Evolutionary conservation across 2,329 filamentous ascomycete genomes (phyloP).

Genomic region (Triangularia setosa): DNA sequence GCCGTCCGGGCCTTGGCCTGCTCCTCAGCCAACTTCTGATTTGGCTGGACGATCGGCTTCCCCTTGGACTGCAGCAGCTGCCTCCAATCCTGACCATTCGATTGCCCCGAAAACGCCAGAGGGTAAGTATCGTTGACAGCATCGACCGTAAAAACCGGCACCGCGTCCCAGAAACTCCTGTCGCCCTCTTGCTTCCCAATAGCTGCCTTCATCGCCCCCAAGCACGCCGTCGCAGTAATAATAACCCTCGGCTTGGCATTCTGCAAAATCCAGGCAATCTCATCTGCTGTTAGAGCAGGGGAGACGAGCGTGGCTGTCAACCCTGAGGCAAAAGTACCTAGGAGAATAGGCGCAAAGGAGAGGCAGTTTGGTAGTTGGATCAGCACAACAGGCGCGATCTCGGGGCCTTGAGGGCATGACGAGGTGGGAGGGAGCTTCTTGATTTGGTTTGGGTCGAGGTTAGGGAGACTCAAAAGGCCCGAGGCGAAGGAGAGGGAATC

Average conservation of each 20-base stretch:
- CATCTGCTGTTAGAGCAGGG: slow-evolving; percentile 37
- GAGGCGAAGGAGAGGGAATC: slow-evolving; percentile 37
- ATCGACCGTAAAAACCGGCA: slow-evolving; percentile 60
- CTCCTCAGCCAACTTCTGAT: slow-evolving; percentile 39
- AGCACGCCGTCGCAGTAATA: slow-evolving; percentile 33
- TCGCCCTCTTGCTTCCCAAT: slow-evolving; percentile 33
- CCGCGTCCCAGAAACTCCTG: slow-evolving; percentile 29
- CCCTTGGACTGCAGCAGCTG: slow-evolving; percentile 45
- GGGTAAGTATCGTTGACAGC: slow-evolving; percentile 35
- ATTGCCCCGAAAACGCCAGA: not conserved
- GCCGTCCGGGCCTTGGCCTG: slow-evolving; percentile 59
- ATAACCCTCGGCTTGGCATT: slow-evolving; percentile 37
- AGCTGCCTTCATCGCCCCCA: slow-evolving; percentile 34
- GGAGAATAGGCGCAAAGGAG: slow-evolving; percentile 34
- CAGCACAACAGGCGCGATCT: slow-evolving; percentile 40
- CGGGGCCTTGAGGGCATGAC: slow-evolving; percentile 34
- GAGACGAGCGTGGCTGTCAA: slow-evolving; percentile 39
- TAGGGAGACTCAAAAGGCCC: slow-evolving; percentile 32
- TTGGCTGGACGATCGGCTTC: slow-evolving; percentile 40
- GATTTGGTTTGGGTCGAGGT: slow-evolving; percentile 33
- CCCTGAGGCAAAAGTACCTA: slow-evolving; percentile 39
- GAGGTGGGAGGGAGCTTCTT: slow-evolving; percentile 37
- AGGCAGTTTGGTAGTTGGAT: slow-evolving; percentile 42
- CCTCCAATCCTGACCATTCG: slow-evolving; percentile 54
- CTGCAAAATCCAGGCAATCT: slow-evolving; percentile 40